Evolutionary conservation across 106 monocot genomes (phyloP).

Genomic region (Hemerocallis citrina): DNA sequence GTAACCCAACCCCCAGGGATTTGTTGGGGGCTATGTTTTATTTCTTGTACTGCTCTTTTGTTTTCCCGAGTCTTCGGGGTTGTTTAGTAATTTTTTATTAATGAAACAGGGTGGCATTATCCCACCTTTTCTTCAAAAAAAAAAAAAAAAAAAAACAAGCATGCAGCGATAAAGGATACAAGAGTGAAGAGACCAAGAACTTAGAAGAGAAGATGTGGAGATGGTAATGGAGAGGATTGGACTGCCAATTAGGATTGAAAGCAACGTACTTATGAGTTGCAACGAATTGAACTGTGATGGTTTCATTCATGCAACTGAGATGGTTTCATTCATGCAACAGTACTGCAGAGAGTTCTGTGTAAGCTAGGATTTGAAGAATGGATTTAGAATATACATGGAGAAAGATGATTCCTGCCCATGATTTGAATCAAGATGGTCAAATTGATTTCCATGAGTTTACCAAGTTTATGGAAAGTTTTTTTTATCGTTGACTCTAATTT

Average conservation of each 20-base stretch:
- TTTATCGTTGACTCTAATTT: slow-evolving; percentile 1
- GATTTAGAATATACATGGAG: slow-evolving; percentile 24
- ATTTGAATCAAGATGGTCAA: slow-evolving; percentile 30
- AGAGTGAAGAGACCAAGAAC: background rate
- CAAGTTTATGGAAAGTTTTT: slow-evolving; percentile 30
- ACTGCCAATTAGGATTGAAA: background rate
- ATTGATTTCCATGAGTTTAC: slow-evolving; percentile 47
- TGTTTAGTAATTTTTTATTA: too few relatives aligned
- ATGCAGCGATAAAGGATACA: background rate
- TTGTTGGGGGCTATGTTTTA: too few relatives aligned
- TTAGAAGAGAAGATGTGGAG: slow-evolving; percentile 20
- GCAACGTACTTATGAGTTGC: slow-evolving; percentile 7
- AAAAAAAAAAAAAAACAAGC: too few relatives aligned
- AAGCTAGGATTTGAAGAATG: slow-evolving; percentile 34
- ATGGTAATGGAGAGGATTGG: slow-evolving; percentile 41
- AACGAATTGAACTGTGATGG: too few relatives aligned
- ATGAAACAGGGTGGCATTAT: too few relatives aligned
- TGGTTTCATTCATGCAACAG: slow-evolving; percentile 56
- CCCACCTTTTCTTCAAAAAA: too few relatives aligned
- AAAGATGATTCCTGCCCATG: slow-evolving; percentile 47
- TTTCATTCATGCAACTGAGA: slow-evolving; percentile 29
- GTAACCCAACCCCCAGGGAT: too few relatives aligned
- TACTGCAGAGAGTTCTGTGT: slow-evolving; percentile 47
- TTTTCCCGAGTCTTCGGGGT: too few relatives aligned
- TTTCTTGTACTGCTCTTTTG: too few relatives aligned